Conservation (phyloP, 2,329 filamentous ascomycete species). For the Bipolaris bicolor region DNA sequence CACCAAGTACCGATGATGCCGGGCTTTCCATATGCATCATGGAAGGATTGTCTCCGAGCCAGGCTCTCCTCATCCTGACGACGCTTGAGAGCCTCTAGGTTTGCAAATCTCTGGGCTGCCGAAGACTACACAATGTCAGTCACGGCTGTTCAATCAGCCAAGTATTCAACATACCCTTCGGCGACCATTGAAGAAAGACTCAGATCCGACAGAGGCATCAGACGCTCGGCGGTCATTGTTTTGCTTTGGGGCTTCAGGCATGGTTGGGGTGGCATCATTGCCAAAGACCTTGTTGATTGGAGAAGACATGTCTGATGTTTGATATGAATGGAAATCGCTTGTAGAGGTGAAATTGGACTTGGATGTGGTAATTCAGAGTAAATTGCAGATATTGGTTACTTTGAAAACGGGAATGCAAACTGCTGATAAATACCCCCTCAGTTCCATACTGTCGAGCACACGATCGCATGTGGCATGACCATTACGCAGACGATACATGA, state of each 20-base stretch:
- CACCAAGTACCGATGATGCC: conserved; percentile 43
- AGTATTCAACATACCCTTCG: conserved; percentile 33
- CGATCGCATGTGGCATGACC: conserved; percentile 36
- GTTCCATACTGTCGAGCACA: conserved; percentile 20
- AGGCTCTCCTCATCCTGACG: conserved; percentile 36
- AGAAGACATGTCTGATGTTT: conserved; percentile 37
- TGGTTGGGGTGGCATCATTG: conserved; percentile 34
- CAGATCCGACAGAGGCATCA: conserved; percentile 36
- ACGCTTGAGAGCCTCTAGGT: conserved; percentile 43
- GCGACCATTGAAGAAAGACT: conserved; percentile 32
- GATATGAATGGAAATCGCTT: neutral
- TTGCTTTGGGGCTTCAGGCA: conserved; percentile 45
- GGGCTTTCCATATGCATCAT: conserved; percentile 43
- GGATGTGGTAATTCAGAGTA: neutral
- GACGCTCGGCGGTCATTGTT: conserved; percentile 42
- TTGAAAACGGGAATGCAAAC: conserved; percentile 1
- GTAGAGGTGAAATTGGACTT: too few relatives aligned
- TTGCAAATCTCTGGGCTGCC: conserved; percentile 36
- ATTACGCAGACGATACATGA: conserved; percentile 41
- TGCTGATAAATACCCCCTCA: conserved; percentile 27
- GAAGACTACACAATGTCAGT: conserved; percentile 36
- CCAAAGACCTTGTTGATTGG: conserved; percentile 45
- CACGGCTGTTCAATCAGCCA: neutral
- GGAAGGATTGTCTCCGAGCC: conserved; percentile 38
- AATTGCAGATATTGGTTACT: neutral